phyloP scores from a whole-genome alignment of 805 yeast species.

The Torulaspora gathmanii region DNA sequence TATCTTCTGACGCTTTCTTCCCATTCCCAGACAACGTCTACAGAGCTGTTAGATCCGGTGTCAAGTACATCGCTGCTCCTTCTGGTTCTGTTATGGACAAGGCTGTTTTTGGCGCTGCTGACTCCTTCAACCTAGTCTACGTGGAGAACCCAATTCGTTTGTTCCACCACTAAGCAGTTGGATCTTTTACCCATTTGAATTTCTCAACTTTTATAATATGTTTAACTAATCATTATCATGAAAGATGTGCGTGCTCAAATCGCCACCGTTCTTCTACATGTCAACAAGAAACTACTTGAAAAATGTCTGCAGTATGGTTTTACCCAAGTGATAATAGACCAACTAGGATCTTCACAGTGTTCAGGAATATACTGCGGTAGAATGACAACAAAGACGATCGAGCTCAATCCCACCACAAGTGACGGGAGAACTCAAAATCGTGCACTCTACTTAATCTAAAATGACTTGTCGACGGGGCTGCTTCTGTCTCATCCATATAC shows the following conservation, averaged over 20 bases:
- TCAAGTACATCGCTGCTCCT: conserved; percentile 92
- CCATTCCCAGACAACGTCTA: conserved; percentile 99
- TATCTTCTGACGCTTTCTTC: conserved; percentile 98
- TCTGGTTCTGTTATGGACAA: conserved; percentile 97
- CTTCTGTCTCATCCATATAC: conserved; percentile 61
- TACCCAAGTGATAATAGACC: conserved; percentile 97
- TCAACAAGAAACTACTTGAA: conserved; percentile 3
- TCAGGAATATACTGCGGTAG: conserved; percentile 98
- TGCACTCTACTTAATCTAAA: conserved; percentile 61
- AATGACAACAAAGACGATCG: conserved; percentile 52
- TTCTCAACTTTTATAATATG: conserved; percentile 4
- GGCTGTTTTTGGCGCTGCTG: conserved; percentile 94
- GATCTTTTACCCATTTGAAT: neutral
- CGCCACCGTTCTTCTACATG: neutral
- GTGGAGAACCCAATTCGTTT: conserved; percentile 96
- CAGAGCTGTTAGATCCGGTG: conserved; percentile 97
- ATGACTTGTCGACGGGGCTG: conserved; percentile 95
- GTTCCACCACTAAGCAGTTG: conserved; percentile 77
- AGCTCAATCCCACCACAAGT: conserved; percentile 47
- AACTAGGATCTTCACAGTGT: conserved; percentile 90
- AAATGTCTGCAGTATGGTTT: conserved; percentile 98
- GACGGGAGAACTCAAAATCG: conserved; percentile 38
- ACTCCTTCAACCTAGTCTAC: conserved; percentile 81
- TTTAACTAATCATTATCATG: neutral
- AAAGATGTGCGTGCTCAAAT: neutral